Percentiles rank a stretch among this genome's conserved stretches.
These are phyloP conservation scores for Symbiotaphrina buchneri DNA, from an alignment of 495 filamentous ascomycete species.

Conservation along the genomic window DNA sequence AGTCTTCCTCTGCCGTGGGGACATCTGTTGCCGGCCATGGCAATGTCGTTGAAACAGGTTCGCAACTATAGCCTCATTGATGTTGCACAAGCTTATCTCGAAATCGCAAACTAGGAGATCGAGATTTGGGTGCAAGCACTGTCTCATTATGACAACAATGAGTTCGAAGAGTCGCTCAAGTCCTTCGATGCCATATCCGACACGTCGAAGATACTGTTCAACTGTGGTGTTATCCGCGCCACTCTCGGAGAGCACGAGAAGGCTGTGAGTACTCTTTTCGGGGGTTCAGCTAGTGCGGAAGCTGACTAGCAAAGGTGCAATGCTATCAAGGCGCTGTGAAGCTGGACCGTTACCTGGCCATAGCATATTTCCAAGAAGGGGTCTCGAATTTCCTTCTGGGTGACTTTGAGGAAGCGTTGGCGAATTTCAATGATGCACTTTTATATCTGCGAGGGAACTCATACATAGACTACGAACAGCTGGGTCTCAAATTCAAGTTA, in stretches of 20 bases:
- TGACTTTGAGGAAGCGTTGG: constrained; percentile 92
- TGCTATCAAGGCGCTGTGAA: constrained; percentile 81
- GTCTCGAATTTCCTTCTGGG: constrained; percentile 95
- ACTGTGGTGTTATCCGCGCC: constrained; percentile 94
- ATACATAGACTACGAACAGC: constrained; percentile 93
- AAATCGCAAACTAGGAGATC: constrained; percentile 53
- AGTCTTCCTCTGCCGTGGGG: constrained; percentile 1
- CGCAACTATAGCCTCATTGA: too few relatives aligned
- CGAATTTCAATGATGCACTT: constrained; percentile 97
- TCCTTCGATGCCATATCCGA: constrained; percentile 74
- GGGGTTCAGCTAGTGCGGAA: neutral
- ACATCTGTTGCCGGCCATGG: too few relatives aligned
- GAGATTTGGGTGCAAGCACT: constrained; percentile 94
- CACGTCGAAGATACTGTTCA: constrained; percentile 97
- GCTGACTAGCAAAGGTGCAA: constrained; percentile 39
- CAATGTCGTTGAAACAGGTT: constrained; percentile 62
- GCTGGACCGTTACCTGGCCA: constrained; percentile 83
- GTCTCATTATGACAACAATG: constrained; percentile 81
- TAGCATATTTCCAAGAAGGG: constrained; percentile 96
- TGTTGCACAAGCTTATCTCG: too few relatives aligned
- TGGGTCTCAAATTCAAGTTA: constrained; percentile 87
- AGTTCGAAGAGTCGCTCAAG: constrained; percentile 70
- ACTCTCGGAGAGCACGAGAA: constrained; percentile 91
- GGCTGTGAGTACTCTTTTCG: constrained; percentile 40
- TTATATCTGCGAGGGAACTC: constrained; percentile 90